These are phyloP conservation scores for Aspergillus taichungensis DNA, from an alignment of 495 filamentous ascomycete species.

Conservation along the genomic window DNA sequence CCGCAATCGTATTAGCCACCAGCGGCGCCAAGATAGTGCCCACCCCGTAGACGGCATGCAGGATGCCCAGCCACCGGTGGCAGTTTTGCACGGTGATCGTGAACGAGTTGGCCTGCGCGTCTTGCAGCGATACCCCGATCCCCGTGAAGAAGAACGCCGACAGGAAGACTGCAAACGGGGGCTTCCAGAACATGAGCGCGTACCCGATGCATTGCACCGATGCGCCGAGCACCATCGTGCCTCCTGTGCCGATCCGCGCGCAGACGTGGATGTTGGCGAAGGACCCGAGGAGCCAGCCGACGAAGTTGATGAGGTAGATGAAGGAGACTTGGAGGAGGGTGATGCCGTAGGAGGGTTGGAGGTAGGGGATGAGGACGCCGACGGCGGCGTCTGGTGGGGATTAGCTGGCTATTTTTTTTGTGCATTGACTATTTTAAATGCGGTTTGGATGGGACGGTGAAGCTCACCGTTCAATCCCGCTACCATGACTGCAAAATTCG, in stretches of 20 bases:
- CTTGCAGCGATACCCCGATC: conserved; percentile 43
- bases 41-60: conserved; percentile 47
- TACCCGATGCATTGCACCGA: conserved; percentile 39
- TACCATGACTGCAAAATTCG: conserved; percentile 44
- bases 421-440: background rate
- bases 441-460: background rate
- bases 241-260: conserved; percentile 34
- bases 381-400: conserved; percentile 34
- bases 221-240: conserved; percentile 40
- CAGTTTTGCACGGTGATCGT: conserved; percentile 34
- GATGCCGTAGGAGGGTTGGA: conserved; percentile 37
- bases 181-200: conserved; percentile 37
- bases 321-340: conserved; percentile 40
- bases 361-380: conserved; percentile 45
- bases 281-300: conserved; percentile 41
- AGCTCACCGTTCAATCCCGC: conserved; percentile 37
- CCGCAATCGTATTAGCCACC: conserved; percentile 40
- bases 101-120: conserved; percentile 46
- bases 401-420: background rate
- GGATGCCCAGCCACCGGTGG: conserved; percentile 48
- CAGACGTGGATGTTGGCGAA: conserved; percentile 39
- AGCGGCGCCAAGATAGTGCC: conserved; percentile 44
- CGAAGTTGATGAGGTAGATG: conserved; percentile 35
- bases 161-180: conserved; percentile 40
- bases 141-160: conserved; percentile 40